Evolutionary conservation across 768 basidiomycete genomes (phyloP).

Genomic region (Collybia mongolica): DNA sequence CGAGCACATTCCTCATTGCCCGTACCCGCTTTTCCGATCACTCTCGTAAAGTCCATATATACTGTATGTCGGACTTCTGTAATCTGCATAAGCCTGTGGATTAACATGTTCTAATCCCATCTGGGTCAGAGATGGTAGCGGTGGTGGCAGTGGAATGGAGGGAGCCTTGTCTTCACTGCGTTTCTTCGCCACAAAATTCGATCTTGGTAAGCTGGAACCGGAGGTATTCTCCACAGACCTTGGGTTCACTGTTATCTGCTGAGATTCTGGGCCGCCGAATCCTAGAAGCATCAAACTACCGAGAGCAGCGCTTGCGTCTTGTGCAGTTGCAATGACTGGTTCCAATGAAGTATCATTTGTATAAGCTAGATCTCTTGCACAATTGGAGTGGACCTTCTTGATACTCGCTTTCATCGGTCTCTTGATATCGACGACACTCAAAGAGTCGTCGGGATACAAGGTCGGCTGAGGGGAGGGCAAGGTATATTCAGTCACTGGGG

Average conservation of each 20-base stretch:
- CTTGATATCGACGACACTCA: slow-evolving; percentile 52
- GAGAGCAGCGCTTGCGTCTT: slow-evolving; percentile 46
- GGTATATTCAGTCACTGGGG: slow-evolving; percentile 34
- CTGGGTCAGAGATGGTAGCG: slow-evolving; percentile 71
- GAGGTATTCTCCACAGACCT: slow-evolving; percentile 29
- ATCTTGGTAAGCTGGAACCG: background rate
- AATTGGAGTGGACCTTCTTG: slow-evolving; percentile 8
- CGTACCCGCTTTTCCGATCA: slow-evolving; percentile 49
- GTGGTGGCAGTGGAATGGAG: slow-evolving; percentile 77
- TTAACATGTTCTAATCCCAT: slow-evolving; percentile 71
- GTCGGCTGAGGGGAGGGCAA: slow-evolving; percentile 56
- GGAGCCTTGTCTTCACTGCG: slow-evolving; percentile 62
- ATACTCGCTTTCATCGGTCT: slow-evolving; percentile 12
- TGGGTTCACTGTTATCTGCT: slow-evolving; percentile 23
- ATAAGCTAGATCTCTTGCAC: background rate
- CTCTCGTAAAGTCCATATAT: slow-evolving; percentile 72
- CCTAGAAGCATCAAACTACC: slow-evolving; percentile 66
- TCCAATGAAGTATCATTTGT: slow-evolving; percentile 17
- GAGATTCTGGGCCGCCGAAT: slow-evolving; percentile 28
- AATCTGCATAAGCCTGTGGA: slow-evolving; percentile 60
- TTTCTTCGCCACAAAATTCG: background rate
- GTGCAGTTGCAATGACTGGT: slow-evolving; percentile 20
- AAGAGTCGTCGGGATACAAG: slow-evolving; percentile 70
- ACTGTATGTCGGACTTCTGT: slow-evolving; percentile 82
- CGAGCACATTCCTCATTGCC: slow-evolving; percentile 2